A percentile compares a stretch with the other conserved stretches of the same genome.
These are phyloP conservation scores for Caloboletus firmus DNA, from an alignment of 1,284 basidiomycete genomes.

Conservation along the genomic window DNA sequence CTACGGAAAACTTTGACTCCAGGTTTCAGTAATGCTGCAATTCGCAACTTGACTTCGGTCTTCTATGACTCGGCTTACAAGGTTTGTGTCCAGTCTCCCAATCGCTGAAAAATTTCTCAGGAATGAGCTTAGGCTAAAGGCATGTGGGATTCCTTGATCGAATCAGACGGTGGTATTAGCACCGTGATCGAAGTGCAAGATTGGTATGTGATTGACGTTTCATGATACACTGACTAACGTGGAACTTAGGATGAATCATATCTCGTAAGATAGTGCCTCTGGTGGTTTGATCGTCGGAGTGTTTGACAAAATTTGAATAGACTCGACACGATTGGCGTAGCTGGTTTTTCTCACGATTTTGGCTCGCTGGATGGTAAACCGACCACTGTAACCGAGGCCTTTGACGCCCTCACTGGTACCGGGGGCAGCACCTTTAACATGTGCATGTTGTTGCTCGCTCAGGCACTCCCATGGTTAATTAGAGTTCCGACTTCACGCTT, in stretches of 20 bases:
- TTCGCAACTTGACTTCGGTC: conserved; percentile 42
- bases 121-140: conserved; percentile 34
- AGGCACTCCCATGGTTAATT: conserved; percentile 44
- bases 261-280: conserved; percentile 40
- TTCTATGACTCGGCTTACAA: conserved; percentile 46
- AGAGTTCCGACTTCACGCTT: conserved; percentile 45
- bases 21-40: conserved; percentile 48
- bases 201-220: conserved; percentile 16
- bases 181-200: conserved; percentile 52
- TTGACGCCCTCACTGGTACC: conserved; percentile 43
- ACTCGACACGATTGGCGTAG: conserved; percentile 59
- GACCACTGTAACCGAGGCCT: conserved; percentile 45
- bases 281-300: conserved; percentile 20
- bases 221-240: conserved; percentile 10
- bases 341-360: conserved; percentile 62
- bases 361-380: conserved; percentile 49
- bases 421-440: conserved; percentile 26
- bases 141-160: conserved; percentile 51
- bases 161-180: conserved; percentile 30
- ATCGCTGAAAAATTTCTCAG: neutral
- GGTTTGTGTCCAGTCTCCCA: conserved; percentile 9
- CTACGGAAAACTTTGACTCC: conserved; percentile 48
- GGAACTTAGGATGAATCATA: conserved; percentile 48
- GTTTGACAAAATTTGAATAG: conserved; percentile 37
- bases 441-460: conserved; percentile 42